Evolutionary conservation across 768 basidiomycete species (phyloP), one percentile per base, ranked within the genome.

Genomic region (Xerocomus potaroensis): DNA sequence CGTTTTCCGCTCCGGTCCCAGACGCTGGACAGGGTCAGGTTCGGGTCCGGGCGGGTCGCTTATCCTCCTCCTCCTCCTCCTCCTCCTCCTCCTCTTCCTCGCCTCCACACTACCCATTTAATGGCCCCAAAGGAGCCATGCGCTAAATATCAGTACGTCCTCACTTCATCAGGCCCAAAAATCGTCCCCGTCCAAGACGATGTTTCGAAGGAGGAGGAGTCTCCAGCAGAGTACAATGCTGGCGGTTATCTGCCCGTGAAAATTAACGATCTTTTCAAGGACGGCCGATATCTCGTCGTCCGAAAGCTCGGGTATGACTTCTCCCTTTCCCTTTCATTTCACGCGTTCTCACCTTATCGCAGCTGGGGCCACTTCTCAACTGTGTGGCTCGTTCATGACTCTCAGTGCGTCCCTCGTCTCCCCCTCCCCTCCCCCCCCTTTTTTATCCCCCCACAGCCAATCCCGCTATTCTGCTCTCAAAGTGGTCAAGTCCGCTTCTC

Each of bases 351-450:
- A 63, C 44, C 51, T 42, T 36, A 51, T 49, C 46, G 47, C 44
- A 90, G 87, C 47, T 95, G 92, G 92, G 92, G 92, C 31, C 91
- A 94, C 70, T 95, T 95, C 65, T 92, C 89, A 2, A 94, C 92
- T 14, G 92, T 93, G 21, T 93, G 91, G 91, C 83, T 92, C 27
- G 87, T 88, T 16, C 83, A 84, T 60, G 90, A 91, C 63, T 67
- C 71, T 22, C 69, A 79, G 88, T 91, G 55, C 62, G 87, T 77
- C 36, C 38, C 33, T 57, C 42, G 42, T 32, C 34, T n/a, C n/a
- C n/a, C n/a, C 41, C 46, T 19, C 43, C 19, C 27, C 41, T 38
- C 33, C 26, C 14, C 36, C 24, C 48, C 43, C 39, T 23, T 58
- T 53, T 46, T 63, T 49, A 51, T 53, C 30, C 31, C 35, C 22